Conservation (phyloP, 495 filamentous ascomycete genomes). For the Letharia columbiana region DNA sequence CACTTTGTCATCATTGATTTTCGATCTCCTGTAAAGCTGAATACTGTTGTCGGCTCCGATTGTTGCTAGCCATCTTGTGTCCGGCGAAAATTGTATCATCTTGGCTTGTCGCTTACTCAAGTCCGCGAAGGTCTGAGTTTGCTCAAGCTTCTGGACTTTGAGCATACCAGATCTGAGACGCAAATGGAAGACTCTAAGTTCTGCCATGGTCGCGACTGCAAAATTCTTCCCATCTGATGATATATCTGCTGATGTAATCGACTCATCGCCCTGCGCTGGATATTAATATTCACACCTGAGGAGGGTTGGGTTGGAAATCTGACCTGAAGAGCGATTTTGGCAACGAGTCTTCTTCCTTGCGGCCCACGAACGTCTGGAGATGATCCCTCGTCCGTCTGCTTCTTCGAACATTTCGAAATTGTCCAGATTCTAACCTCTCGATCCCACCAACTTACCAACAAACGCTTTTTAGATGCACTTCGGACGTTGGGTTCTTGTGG, state of each 20-base stretch:
- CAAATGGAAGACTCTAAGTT: slow-evolving; percentile 72
- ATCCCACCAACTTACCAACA: slow-evolving; percentile 91
- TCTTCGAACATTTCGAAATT: slow-evolving; percentile 9
- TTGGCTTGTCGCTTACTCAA: slow-evolving; percentile 53
- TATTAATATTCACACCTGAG: slow-evolving; percentile 37
- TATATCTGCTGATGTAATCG: slow-evolving; percentile 73
- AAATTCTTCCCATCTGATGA: slow-evolving; percentile 66
- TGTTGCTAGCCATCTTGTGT: slow-evolving; percentile 48
- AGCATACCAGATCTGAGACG: slow-evolving; percentile 44
- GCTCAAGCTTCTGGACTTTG: slow-evolving; percentile 62
- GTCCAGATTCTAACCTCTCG: slow-evolving; percentile 78
- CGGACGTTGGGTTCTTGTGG: slow-evolving; percentile 66
- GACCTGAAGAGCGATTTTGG: slow-evolving; percentile 30
- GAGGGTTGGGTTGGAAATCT: slow-evolving; percentile 33
- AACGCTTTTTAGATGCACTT: slow-evolving; percentile 58
- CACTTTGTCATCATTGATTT: slow-evolving; percentile 31
- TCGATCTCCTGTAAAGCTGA: slow-evolving; percentile 38
- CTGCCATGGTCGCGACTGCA: slow-evolving; percentile 63
- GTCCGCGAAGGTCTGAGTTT: slow-evolving; percentile 47
- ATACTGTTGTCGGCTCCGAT: slow-evolving; percentile 45
- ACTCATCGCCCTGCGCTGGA: slow-evolving; percentile 60
- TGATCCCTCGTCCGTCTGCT: not conserved
- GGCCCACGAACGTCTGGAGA: not conserved
- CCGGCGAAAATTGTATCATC: slow-evolving; percentile 45
- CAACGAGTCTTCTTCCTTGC: slow-evolving; percentile 31